These are phyloP conservation scores for Phytophthora pluvialis DNA, from an alignment of 352 stramenopile species.

Conservation along the genomic window DNA sequence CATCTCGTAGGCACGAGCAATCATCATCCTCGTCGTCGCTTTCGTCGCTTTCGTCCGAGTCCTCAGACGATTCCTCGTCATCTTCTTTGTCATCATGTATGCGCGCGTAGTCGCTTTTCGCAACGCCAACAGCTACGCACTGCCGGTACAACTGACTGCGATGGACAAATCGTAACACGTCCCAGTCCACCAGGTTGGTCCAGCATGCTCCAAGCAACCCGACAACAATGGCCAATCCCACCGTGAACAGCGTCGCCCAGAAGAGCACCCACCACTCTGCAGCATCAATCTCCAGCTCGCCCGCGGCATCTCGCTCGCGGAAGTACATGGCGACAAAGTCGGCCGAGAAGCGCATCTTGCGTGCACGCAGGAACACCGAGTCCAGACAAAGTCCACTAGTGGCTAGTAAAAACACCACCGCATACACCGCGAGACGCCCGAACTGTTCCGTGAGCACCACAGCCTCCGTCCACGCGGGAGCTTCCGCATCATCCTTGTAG, in stretches of 20 bases:
- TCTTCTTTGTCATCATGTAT: conserved; percentile 31
- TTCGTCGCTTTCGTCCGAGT: conserved; percentile 21
- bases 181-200: conserved; percentile 65
- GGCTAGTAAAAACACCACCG: conserved; percentile 40
- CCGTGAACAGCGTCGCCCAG: conserved; percentile 41
- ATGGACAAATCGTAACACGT: conserved; percentile 43
- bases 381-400: conserved; percentile 36
- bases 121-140: conserved; percentile 13
- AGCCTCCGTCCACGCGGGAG: conserved; percentile 24
- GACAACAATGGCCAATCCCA: conserved; percentile 43
- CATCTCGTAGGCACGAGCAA: conserved; percentile 18
- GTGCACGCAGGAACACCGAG: conserved; percentile 57
- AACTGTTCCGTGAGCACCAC: conserved; percentile 32
- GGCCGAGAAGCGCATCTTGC: conserved; percentile 59
- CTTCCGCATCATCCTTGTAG: not conserved
- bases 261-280: conserved; percentile 48
- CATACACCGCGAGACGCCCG: conserved; percentile 43
- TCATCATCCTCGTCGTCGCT: conserved; percentile 23
- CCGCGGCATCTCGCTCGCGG: conserved; percentile 46
- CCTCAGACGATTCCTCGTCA: conserved; percentile 18
- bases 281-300: conserved; percentile 52
- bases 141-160: conserved; percentile 21
- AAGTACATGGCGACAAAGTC: conserved; percentile 58
- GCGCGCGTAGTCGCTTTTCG: conserved; percentile 19
- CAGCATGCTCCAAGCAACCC: conserved; percentile 48